Base-by-base conservation (phyloP, 495 filamentous ascomycete genomes). In the Hypoxylon crocopeplum region DNA sequence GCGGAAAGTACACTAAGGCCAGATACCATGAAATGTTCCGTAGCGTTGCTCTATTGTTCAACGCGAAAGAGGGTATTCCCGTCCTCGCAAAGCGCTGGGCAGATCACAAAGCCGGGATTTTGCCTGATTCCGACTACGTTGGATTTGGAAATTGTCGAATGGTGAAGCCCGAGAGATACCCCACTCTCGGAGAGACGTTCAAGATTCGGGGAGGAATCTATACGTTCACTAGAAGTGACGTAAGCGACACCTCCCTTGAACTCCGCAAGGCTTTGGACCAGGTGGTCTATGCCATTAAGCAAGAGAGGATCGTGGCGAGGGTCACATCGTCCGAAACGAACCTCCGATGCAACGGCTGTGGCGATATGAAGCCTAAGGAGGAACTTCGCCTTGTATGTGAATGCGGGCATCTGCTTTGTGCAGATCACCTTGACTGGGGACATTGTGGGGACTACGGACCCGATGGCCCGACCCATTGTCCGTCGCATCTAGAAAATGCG, bases 321-420 rank as follows among this genome's bases (percentile, higher is more conserved):
- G 40, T 42, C 30, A 45, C 21, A 8, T 50, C 46, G 7, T 0
- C 2, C 0, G 17, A 20, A 0, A 16, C 16, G 7, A 7, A 38
- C 2, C 40, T 58, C 5, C 3, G 22, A 12, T 81, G 79, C 41
- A 41, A 69, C 38, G 24, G 38, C 16, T 80, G 78, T 57, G 47
- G 48, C 0, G 13, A 61, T 19, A 11, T 39, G 1, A 42, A 49
- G 10, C 17, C 38, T 10, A 25, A 36, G 20, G 32, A 64, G 0
- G 46, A 69, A 0, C 40, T 79, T 7, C 66, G 57, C 22, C 51
- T 84, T 15, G 60, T 82, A 17, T 67, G 72, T 5, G 68, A 68
- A 8, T 85, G 83, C 55, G 83, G 83, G 6, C 83, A 85, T 42
- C 32, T 71, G 4, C 56, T 84, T 29, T 85, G 83, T 54, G 15